Base-by-base conservation (phyloP, 1,139 yeast genomes). In the Debaryomycetaceae sp. region DNA sequence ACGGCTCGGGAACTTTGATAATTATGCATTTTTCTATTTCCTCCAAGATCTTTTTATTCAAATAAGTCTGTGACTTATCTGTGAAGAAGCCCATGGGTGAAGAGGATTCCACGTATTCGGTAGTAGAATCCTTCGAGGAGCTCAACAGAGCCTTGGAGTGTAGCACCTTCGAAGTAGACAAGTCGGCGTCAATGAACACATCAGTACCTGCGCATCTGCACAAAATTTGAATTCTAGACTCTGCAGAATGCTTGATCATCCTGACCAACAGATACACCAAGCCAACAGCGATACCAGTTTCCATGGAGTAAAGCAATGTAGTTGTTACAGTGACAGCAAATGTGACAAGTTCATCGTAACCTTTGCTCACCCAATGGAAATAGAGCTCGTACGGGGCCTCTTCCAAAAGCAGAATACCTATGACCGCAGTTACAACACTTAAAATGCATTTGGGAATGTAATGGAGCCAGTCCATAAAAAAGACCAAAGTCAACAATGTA, bases 1-100 rank as follows among this genome's bases (percentile, higher is more conserved):
- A 67, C 1, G 98, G 97, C 55, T 92, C 98, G 0, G 98, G 95
- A 31, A 92, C 81, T 50, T 84, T 87, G 28, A 91, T 85, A 35
- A 91, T 84, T 37, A 92, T 68, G 53, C 95, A 87, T 1, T 95
- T 95, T 54, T 87, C 92, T 35, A 87, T 73, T 47, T 87, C 91
- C 54, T 87, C 92, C 26, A 83, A 61, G 2, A 65, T 68, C 30
- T 61, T 63, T 6, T 61, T 53, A 43, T 71, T 70, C 35, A 71
- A 60, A 31, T 59, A 67, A 39, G 67, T 70, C 54, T 59, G 59
- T 41, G 65, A 54, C 17, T 60, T 65, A 40, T 68, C 73, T 3
- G 63, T 59, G 46, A 71, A 70, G 17, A 67, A 52, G 35, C 67
- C 67, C 30, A 66, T 47, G 35, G n/a, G 17, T 11, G 29, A 32